These are phyloP conservation scores for Xylaria acuta DNA, from an alignment of 495 filamentous ascomycete genomes.

Conservation along the genomic window DNA sequence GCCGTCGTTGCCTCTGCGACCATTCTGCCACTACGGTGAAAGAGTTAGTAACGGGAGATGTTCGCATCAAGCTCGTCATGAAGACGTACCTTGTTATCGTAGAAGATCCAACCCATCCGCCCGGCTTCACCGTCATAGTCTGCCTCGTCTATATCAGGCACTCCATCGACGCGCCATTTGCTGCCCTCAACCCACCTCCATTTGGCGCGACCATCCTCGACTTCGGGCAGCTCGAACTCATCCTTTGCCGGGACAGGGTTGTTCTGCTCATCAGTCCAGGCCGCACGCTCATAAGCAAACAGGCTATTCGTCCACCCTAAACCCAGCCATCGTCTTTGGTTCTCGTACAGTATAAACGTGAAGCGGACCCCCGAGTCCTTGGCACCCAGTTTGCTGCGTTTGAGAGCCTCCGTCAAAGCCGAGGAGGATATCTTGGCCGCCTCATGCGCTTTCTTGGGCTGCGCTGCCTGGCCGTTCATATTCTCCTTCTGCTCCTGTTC, in stretches of 20 bases:
- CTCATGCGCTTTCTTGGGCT: conserved; percentile 31
- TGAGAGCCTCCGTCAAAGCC: conserved; percentile 39
- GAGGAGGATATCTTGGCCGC: conserved; percentile 35
- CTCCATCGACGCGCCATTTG: conserved; percentile 88
- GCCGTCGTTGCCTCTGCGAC: conserved; percentile 83
- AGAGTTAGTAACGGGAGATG: not conserved
- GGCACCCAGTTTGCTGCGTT: conserved; percentile 38
- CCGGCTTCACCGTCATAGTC: conserved; percentile 63
- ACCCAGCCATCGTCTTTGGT: conserved; percentile 94
- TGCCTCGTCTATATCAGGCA: conserved; percentile 55
- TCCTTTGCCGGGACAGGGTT: conserved; percentile 79
- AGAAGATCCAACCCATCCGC: conserved; percentile 89
- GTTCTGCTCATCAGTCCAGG: conserved; percentile 97
- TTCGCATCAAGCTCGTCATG: not conserved
- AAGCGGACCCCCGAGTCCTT: conserved; percentile 82
- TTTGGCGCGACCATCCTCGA: conserved; percentile 72
- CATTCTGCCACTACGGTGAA: conserved; percentile 80
- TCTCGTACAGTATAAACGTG: conserved; percentile 95
- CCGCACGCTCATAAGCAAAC: conserved; percentile 82
- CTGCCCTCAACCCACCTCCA: conserved; percentile 90
- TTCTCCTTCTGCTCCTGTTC: conserved; percentile 35
- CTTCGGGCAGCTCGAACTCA: conserved; percentile 84
- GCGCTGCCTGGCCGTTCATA: conserved; percentile 26
- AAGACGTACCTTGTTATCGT: conserved; percentile 86
- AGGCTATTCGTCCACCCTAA: conserved; percentile 93